A percentile compares a stretch with the other conserved stretches of the same genome.
Conservation (phyloP, 2,329 filamentous ascomycete species). For the Colletotrichum liaoningense region DNA sequence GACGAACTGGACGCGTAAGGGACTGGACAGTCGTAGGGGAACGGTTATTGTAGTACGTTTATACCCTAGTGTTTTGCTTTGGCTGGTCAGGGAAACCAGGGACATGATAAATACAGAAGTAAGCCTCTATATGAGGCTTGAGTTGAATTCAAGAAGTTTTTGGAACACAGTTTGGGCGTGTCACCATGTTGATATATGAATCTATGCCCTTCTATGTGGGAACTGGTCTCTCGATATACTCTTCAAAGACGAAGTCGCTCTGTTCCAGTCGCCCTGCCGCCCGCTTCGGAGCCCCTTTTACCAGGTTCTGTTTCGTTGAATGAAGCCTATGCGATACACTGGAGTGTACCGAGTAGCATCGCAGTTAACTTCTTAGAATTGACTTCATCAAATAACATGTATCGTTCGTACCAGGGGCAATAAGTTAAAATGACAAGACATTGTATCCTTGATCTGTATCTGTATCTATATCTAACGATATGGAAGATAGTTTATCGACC, state of each 20-base stretch:
- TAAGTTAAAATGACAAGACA: background rate
- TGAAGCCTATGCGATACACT: too few relatives aligned
- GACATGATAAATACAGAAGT: background rate
- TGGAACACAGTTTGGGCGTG: background rate
- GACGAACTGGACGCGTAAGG: background rate
- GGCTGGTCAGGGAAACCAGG: constrained; percentile 5
- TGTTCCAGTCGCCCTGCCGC: background rate
- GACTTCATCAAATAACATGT: background rate
- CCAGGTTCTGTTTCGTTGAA: too few relatives aligned
- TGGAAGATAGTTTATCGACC: background rate
- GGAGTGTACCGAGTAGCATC: background rate
- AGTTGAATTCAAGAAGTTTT: background rate
- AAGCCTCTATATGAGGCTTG: background rate
- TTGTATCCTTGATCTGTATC: background rate
- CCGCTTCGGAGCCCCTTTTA: too few relatives aligned
- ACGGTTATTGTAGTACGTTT: constrained; percentile 17
- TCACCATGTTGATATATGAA: background rate
- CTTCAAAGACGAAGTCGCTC: background rate
- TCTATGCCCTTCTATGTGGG: background rate
- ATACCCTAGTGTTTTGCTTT: constrained; percentile 33
- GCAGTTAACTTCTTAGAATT: background rate
- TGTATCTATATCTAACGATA: background rate
- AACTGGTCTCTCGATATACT: background rate
- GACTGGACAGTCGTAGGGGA: background rate
- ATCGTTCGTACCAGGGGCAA: background rate